Evolutionary conservation across 2,329 filamentous ascomycete species (phyloP), one percentile per base, ranked within the genome.

Genomic region (Penicillium sp.): DNA sequence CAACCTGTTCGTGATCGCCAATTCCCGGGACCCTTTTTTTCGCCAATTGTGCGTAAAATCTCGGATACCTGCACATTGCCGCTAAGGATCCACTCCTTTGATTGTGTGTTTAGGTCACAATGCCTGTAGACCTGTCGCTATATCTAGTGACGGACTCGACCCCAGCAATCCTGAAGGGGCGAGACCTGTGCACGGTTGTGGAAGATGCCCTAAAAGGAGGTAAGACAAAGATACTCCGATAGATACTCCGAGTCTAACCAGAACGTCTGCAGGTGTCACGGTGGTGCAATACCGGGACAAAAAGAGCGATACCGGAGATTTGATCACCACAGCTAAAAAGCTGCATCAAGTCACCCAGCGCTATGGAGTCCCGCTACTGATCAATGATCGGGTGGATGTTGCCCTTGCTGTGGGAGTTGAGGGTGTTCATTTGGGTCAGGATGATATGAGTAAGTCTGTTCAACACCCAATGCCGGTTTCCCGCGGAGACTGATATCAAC

Each of bases 101-200:
- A 21, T 37, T 11, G 5, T 39, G 25, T 50, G 16, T 37, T 9
- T 37, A 27, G 21, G 26, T 10, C 53, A 79, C 58, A 61, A 77
- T 74, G 71, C 69, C 77, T 21, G 80, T 89, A 47, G 87, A 96
- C 76, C 93, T 96, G 73, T 88, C 88, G 49, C 80, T 97, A 39
- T 97, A 97, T 73, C 83, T 97, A 57, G 93, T 97, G 66, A 97
- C 93, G 5, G 93, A 97, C 81, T 95, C 92, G 50, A 96, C 92
- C n/a, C 84, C 88, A 14, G 86, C 87, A 33, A 92, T 96, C 65
- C 86, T 97, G 44, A 90, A 90, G 54, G 78, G 82, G 61, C 84
- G 83, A 65, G 83, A 92, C 71, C 81, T 97, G 37, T 83, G 85
- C 58, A 67, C 83, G 10, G 88, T 96, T 1, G 92, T 97, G 53